Evolutionary conservation across 495 filamentous ascomycete species (phyloP), one percentile per base, ranked within the genome.

Genomic region (Corynascus novoguineensis): DNA sequence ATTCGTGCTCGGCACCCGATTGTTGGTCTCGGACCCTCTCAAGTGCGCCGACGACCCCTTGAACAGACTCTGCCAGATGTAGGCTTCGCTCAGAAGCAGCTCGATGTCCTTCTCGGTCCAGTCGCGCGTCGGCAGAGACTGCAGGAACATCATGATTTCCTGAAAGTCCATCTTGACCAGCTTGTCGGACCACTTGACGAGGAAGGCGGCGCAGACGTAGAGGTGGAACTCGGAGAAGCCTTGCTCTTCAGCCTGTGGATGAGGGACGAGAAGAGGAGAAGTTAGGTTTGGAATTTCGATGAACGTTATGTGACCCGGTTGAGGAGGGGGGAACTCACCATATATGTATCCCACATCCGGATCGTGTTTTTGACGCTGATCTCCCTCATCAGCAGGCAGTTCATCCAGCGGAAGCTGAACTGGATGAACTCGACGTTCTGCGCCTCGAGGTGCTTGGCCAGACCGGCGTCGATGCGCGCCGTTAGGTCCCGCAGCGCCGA

Each of bases 371-470:
- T 88, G 38, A 98, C 90, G 69, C 86, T 95, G 58, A 98, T 87
- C 72, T 98, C 93, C 58, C 93, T 81, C 93, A 98, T 98, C 61
- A 98, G 76, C 58, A 98, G 80, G 66, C 93, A 98, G 64, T 98
- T 98, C 93, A 98, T 97, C 93, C 93, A 98, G 57, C 93, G 81
- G 69, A 98, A 98, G 69, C 90, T 95, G 67, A 98, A 98, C 67
- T 98, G 93, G 71, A 98, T 97, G 63, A 98, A 98, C 69, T 98
- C 95, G 27, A 98, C 90, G 11, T 88, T 86, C 67, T 97, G 89
- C 22, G 80, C 80, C 64, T 95, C 89, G 17, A 98, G 77, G 66
- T 98, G 93, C 58, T 87, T 91, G 12, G 90, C 89, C 55, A 98
- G 79, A 2, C 81, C 76, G 29, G 81, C 81, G 64, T 98, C 93